Conservation (phyloP, 169 alveolate species). For the Blepharisma undulans region DNA sequence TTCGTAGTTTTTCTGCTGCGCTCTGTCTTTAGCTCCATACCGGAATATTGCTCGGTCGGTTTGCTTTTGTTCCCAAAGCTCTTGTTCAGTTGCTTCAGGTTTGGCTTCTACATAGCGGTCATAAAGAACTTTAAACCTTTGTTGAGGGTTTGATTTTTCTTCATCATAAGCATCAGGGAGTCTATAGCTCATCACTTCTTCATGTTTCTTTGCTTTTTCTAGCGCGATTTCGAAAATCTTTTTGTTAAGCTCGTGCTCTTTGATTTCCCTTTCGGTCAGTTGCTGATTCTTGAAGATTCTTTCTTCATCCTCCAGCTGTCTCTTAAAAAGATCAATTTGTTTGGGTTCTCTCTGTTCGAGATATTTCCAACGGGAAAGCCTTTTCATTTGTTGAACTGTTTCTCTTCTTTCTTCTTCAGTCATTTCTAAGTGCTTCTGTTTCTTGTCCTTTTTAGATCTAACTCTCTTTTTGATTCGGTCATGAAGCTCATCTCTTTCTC, state of each 20-base stretch:
- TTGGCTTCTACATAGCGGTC: conserved; percentile 74
- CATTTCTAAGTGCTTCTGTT: conserved; percentile 34
- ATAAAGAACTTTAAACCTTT: conserved; percentile 53
- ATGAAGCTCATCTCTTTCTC: conserved; percentile 25
- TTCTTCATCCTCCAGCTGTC: conserved; percentile 92
- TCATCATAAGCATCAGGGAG: conserved; percentile 91
- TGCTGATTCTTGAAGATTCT: conserved; percentile 87
- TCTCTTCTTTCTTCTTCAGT: conserved; percentile 36
- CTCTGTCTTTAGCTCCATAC: conserved; percentile 39
- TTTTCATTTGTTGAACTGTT: conserved; percentile 30
- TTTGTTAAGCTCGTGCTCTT: conserved; percentile 82
- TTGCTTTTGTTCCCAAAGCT: conserved; percentile 73
- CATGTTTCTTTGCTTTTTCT: conserved; percentile 82
- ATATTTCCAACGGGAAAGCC: conserved; percentile 85
- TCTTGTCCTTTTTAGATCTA: neutral
- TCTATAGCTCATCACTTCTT: conserved; percentile 75
- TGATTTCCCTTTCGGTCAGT: conserved; percentile 80
- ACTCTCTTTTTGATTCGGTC: neutral
- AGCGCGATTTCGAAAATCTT: conserved; percentile 88
- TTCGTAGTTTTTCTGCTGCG: conserved; percentile 64
- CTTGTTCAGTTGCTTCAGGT: conserved; percentile 63
- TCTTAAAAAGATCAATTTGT: conserved; percentile 74
- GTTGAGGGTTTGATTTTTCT: conserved; percentile 62
- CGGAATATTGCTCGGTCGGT: conserved; percentile 48
- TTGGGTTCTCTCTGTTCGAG: conserved; percentile 91